Evolutionary conservation across 768 basidiomycete genomes (phyloP), one percentile per base, ranked within the genome.

Genomic region (Hygrocybe punicea): DNA sequence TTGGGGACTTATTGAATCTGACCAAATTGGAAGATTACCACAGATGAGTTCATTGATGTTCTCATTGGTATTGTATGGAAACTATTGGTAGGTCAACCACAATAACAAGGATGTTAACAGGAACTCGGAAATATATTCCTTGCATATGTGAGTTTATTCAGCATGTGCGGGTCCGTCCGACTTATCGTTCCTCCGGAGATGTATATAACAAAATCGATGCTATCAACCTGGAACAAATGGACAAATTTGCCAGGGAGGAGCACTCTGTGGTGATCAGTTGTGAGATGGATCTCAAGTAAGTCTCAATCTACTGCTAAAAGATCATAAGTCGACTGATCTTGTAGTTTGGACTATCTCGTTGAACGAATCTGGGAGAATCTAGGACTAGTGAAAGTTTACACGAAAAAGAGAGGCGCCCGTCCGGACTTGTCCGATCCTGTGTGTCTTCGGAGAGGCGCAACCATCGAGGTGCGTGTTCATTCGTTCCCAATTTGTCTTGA

Each of bases 11-110:
- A 56, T 17, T 58, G 36, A 6, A 37, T 45, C 56, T 58, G 53
- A 50, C 39, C 36, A 51, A 49, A 29, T 57, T 48, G 33, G 57
- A 60, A 96, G 94, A 94, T 97, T 57, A 90, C 91, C 7, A 89
- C 87, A 4, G 96, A 98, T 68, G 93, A 98, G 69, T 97, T 99
- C 66, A 96, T 99, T 60, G 97, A 99, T 68, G 92, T 98, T n/a
- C 79, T 99, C 21, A 91, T 99, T 51, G 97, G 93, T 85, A 64
- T 21, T 21, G 13, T 67, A 55, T 11, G 17, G 24, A 40, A 24
- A 64, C 25, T 21, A 46, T 36, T 23, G 45, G n/a, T 34, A 42
- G 16, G 24, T 53, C 8, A 52, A 46, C 29, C 39, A 36, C 50
- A 23, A 50, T 34, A 29, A 23, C 42, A 51, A 37, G 37, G 16